Evolutionary conservation across 257 asterid genomes (phyloP), one percentile per base, ranked within the genome.

Genomic region (Solanum stenotomum): DNA sequence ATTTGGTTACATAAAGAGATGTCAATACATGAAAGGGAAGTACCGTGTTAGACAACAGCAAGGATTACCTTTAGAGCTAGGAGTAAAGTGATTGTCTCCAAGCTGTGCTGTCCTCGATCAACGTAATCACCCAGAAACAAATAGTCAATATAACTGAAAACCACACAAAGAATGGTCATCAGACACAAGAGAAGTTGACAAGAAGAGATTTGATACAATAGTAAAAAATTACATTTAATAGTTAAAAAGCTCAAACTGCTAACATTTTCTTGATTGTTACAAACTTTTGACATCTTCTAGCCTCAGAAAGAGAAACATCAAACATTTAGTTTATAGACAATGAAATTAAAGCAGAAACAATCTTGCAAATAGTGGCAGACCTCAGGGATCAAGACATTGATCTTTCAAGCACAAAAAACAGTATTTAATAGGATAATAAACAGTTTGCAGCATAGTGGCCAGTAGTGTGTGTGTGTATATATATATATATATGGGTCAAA

Each of bases 81-180:
- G 86, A 97, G 99, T 93, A 97, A 92, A 85, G 98, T 96, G 88
- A 97, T 97, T 89, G 99, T 97, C 92, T 97, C 99, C 96, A 97
- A 93, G 95, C 99, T 97, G 94, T 97, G 99, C 91, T 97, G 99
- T 63, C 99, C 99, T 87, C 99, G 98, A 92, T 97, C 99, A 89
- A 97, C 99, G 89, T 97, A 97, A 91, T 97, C 99, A 88, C 99
- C 99, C 89, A 97, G 96, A 87, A 97, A 97, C 87, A 97, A 93
- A 89, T 97, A 97, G 93, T 97, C 99, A 44, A 97, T 97, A 88
- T 97, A 97, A 65, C 99, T 97, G 98, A 90, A 93, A 91, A 89
- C 90, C 86, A 86, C 44, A 49, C 42, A 87, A 82, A 77, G 31
- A 87, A 85, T 10, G 85, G 59, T 79, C 59, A 89, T 87, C 87